These are phyloP conservation scores for Oryza australiensis DNA, from an alignment of 176 grass and related monocot genomes.

Conservation along the genomic window DNA sequence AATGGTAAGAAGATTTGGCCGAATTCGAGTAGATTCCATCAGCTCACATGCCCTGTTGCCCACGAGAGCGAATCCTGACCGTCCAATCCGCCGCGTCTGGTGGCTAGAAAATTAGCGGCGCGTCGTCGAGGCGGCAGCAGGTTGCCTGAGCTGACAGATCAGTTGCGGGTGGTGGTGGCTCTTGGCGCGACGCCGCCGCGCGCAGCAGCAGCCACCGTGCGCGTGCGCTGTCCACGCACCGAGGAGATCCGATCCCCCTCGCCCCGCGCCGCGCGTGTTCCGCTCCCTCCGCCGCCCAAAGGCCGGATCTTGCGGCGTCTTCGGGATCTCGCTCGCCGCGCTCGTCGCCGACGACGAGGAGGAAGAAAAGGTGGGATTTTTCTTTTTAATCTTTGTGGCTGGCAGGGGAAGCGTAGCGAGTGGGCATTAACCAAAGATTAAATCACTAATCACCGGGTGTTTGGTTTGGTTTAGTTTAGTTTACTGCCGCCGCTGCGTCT, in stretches of 20 bases:
- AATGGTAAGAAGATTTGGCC: background rate
- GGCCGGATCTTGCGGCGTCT: conserved; percentile 7
- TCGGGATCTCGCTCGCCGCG: conserved; percentile 19
- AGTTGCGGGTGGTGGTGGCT: conserved; percentile 18
- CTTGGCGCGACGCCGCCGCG: conserved; percentile 37
- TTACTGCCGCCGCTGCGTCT: background rate
- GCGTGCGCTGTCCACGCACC: conserved; percentile 15
- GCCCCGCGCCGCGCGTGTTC: background rate
- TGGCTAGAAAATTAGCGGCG: background rate
- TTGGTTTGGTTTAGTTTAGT: conserved; percentile 10
- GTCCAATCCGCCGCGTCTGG: background rate
- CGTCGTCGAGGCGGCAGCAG: background rate
- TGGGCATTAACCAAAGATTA: background rate
- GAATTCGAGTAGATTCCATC: conserved; percentile 19
- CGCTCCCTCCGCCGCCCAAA: background rate
- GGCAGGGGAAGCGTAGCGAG: background rate
- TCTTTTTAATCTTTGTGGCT: background rate
- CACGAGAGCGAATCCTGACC: background rate
- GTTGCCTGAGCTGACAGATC: conserved; percentile 15
- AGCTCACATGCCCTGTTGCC: background rate
- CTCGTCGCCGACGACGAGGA: background rate
- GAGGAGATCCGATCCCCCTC: background rate
- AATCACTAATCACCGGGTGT: background rate
- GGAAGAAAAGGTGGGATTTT: background rate
- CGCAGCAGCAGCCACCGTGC: background rate